Evolutionary conservation across 441 rosid species (phyloP).

Genomic region (Aquilaria agallochum): DNA sequence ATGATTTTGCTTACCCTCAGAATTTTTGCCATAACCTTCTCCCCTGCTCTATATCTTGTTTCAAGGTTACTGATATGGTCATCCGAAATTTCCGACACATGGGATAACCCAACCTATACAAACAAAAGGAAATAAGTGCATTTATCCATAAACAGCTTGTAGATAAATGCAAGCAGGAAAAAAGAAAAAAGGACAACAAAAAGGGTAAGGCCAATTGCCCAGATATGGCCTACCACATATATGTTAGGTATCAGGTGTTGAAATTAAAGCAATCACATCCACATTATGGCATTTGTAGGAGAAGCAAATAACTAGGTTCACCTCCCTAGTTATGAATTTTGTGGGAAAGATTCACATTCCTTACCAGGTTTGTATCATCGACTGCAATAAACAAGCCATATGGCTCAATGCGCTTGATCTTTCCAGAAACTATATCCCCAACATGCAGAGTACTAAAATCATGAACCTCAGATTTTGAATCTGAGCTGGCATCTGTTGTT

Average conservation of each 20-base stretch:
- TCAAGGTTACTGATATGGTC: slow-evolving; percentile 54
- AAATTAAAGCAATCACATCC: no score
- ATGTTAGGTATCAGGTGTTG: no score
- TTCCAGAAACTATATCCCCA: slow-evolving; percentile 68
- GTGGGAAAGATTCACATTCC: slow-evolving; percentile 6
- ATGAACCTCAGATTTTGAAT: slow-evolving; percentile 44
- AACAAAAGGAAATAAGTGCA: slow-evolving; percentile 2
- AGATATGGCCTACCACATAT: background rate
- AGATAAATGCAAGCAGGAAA: background rate
- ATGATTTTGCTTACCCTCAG: slow-evolving; percentile 54
- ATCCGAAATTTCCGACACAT: slow-evolving; percentile 74
- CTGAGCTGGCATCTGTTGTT: slow-evolving; percentile 31
- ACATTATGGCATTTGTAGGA: no score
- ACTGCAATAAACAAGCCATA: slow-evolving; percentile 79
- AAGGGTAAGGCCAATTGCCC: background rate
- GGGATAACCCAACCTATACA: slow-evolving; percentile 90
- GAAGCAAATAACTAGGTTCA: no score
- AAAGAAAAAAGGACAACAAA: background rate
- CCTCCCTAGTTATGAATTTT: no score
- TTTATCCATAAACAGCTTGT: no score
- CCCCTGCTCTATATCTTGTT: slow-evolving; percentile 66
- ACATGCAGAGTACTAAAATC: slow-evolving; percentile 51
- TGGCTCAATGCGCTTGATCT: slow-evolving; percentile 75
- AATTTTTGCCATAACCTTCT: slow-evolving; percentile 70
- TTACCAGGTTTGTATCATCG: slow-evolving; percentile 69